Base-by-base conservation (phyloP, 495 filamentous ascomycete genomes). In the Astrothelium macrocarpum region DNA sequence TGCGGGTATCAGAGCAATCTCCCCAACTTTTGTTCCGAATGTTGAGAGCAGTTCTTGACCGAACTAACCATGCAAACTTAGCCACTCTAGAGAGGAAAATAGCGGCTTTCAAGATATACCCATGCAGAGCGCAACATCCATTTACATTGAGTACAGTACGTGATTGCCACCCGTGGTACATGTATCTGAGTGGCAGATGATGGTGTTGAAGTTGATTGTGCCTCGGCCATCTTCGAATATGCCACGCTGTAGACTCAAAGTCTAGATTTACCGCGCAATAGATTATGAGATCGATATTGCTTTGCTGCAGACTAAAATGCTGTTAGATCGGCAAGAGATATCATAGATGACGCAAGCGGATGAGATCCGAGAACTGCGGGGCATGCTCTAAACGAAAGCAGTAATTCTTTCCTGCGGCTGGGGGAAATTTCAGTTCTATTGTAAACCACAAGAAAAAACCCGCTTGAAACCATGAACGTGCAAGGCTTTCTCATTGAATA, bases 31-130 rank as follows among this genome's bases (percentile, higher is more conserved):
- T 14, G 85, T 91, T 59, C 82, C 80, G 78, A 98, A 98, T 7
- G 94, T 98, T n/a, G 90, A 94, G 64, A 98, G 86, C 61, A 98
- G 89, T 76, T 98, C 94, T 84, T 98, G 94, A 53, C 89, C 91
- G 76, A 89, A 96, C 90, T 95, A 64, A 18, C 23, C 45, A 34
- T 65, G 49, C 20, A 62, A 29, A 3, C 34, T 20, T 62, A 46
- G 11, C 14, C 64, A 18, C 23, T n/a, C 31, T 56, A n/a, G 29
- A 63, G 16, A 62, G 46, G 16, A 56, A 66, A 36, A 18, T 9
- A 31, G 46, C n/a, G n/a, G n/a, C n/a, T 1, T 32, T 20, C 14
- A 29, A 2, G 18, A 61, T 56, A 2, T 46, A 76, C 75, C 65
- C 77, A 77, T 53, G 88, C 88, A 39, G 89, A 89, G 60, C 92